These are phyloP conservation scores for Dryas drummondii DNA, from an alignment of 306 rosid species.

Conservation along the genomic window DNA sequence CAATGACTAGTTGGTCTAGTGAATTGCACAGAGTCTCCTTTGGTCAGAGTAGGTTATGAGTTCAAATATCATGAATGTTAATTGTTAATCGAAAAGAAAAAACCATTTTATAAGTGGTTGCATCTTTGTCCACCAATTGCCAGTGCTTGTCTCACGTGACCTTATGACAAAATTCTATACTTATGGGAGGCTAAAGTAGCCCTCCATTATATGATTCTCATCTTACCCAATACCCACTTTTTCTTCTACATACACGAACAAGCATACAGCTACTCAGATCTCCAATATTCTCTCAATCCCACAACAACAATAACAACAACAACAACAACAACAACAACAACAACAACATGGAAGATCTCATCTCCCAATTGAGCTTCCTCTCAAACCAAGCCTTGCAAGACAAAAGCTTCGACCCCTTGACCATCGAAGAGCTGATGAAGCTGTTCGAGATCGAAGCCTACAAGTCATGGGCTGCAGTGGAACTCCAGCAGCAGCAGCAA, in stretches of 20 bases:
- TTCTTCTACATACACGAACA: neutral
- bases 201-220: neutral
- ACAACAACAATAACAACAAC: neutral
- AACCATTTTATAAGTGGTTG: no score
- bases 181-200: no score
- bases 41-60: no score
- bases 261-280: neutral
- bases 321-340: no score
- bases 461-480: constrained; percentile 88
- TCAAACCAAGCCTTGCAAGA: constrained; percentile 67
- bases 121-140: no score
- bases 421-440: constrained; percentile 71
- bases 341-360: constrained; percentile 65
- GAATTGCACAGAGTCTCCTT: no score
- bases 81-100: no score
- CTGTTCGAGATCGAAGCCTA: constrained; percentile 93
- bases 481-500: constrained; percentile 49
- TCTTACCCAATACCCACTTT: neutral
- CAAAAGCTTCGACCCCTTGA: constrained; percentile 78
- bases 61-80: no score
- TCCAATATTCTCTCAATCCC: neutral
- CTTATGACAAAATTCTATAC: no score
- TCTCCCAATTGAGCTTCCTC: constrained; percentile 68
- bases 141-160: no score
- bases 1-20: no score